Percentiles rank a stretch among this genome's conserved stretches.
phyloP scores from a whole-genome alignment of 164 flowering plant genomes.

The Macadamia tetraphylla region DNA sequence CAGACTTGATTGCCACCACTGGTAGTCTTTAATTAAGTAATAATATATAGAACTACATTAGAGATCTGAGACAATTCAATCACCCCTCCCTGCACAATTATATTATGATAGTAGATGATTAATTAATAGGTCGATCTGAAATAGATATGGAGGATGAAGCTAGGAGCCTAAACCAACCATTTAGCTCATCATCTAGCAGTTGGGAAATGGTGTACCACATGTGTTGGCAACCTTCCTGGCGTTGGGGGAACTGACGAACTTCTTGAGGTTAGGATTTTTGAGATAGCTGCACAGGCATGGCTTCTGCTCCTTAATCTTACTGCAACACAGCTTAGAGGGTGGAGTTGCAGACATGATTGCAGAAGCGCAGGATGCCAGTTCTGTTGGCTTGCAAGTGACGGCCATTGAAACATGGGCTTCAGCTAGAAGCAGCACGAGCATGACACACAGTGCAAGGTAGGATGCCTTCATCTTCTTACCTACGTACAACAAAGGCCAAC shows the following conservation, averaged over 20 bases:
- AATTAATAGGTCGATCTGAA: too few species aligned
- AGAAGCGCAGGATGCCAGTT: conserved; percentile 40
- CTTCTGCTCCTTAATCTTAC: conserved; percentile 45
- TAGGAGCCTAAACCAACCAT: too few species aligned
- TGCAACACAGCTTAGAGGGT: conserved; percentile 43
- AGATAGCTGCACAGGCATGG: conserved; percentile 70
- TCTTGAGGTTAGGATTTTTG: conserved; percentile 43
- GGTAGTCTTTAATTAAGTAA: too few species aligned
- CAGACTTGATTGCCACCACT: too few species aligned
- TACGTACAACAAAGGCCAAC: too few species aligned
- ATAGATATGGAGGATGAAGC: too few species aligned
- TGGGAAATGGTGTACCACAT: conserved; percentile 50
- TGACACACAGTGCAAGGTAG: background rate
- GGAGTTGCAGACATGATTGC: conserved; percentile 35
- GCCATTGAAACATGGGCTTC: conserved; percentile 31
- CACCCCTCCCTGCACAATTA: too few species aligned
- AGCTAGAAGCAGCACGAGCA: conserved; percentile 28
- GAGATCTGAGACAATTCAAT: too few species aligned
- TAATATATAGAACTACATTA: too few species aligned
- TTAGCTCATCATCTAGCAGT: conserved; percentile 25
- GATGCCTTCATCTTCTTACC: background rate
- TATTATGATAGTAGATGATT: too few species aligned
- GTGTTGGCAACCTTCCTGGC: conserved; percentile 47
- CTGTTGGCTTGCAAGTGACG: conserved; percentile 43
- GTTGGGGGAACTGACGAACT: conserved; percentile 49